Conservation (phyloP, 2,329 filamentous ascomycete genomes). For the Xenosphaeropsis pyriputrescens region DNA sequence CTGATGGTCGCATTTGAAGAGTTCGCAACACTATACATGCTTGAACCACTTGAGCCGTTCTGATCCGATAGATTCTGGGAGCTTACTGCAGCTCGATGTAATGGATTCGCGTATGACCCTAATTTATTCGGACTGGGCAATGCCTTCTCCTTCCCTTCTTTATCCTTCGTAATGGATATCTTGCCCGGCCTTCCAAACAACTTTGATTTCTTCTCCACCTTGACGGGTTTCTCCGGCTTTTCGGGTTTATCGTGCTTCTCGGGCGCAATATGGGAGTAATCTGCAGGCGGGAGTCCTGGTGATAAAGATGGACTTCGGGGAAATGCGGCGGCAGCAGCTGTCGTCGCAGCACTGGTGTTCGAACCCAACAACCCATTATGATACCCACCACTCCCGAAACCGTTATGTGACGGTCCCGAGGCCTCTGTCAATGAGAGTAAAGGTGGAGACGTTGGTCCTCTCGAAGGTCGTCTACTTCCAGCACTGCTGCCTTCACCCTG, state of each 20-base stretch:
- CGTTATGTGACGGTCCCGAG: conserved; percentile 41
- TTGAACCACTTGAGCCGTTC: conserved; percentile 32
- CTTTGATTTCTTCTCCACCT: conserved; percentile 66
- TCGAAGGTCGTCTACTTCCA: conserved; percentile 12
- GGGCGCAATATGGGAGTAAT: conserved; percentile 17
- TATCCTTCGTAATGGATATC: conserved; percentile 51
- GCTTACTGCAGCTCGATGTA: conserved; percentile 54
- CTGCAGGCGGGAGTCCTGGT: conserved; percentile 16
- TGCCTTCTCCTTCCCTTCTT: conserved; percentile 48
- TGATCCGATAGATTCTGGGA: conserved; percentile 54
- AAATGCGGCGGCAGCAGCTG: conserved; percentile 61
- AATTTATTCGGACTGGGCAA: conserved; percentile 62
- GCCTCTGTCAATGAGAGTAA: conserved; percentile 50
- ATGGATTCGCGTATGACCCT: conserved; percentile 44
- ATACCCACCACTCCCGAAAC: conserved; percentile 32
- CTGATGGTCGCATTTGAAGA: conserved; percentile 64
- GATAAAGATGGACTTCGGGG: conserved; percentile 35
- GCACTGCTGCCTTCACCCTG: conserved; percentile 10
- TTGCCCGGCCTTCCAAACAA: conserved; percentile 67
- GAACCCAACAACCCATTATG: conserved; percentile 46
- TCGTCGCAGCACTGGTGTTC: conserved; percentile 50
- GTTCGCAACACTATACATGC: conserved; percentile 62
- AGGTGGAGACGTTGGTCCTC: conserved; percentile 43
- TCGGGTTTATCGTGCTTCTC: conserved; percentile 25
- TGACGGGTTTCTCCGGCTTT: conserved; percentile 38